Conservation (phyloP, 2,329 filamentous ascomycete genomes). For the Colletotrichum sidae region DNA sequence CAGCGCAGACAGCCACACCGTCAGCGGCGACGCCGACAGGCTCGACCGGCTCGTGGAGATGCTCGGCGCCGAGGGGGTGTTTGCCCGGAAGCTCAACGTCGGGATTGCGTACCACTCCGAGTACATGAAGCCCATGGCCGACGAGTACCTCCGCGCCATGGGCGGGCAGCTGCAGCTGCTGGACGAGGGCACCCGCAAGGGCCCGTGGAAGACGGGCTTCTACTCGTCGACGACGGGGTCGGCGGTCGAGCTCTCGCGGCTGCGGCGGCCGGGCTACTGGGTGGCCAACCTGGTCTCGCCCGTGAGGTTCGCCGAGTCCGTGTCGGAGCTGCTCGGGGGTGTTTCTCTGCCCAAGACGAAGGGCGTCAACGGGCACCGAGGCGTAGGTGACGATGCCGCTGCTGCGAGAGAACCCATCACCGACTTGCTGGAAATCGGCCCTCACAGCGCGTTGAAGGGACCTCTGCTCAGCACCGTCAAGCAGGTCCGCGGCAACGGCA, state of each 20-base stretch:
- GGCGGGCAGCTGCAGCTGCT: not conserved
- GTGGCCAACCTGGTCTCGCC: conserved; percentile 55
- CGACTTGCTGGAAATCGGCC: conserved; percentile 60
- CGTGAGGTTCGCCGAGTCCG: conserved; percentile 56
- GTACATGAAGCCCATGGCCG: conserved; percentile 58
- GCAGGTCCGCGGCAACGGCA: conserved; percentile 7
- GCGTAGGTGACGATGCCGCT: not conserved
- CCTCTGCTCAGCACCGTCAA: conserved; percentile 49
- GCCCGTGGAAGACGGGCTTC: conserved; percentile 21
- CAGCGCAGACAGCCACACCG: conserved; percentile 62
- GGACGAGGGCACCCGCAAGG: conserved; percentile 4
- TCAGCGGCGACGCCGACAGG: conserved; percentile 49
- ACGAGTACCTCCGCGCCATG: conserved; percentile 46
- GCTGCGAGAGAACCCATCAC: conserved; percentile 36
- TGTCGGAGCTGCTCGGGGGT: conserved; percentile 46
- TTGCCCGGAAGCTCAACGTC: conserved; percentile 61
- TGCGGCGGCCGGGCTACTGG: conserved; percentile 53
- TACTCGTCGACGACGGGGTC: conserved; percentile 31
- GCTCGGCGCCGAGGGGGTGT: conserved; percentile 49
- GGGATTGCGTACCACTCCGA: conserved; percentile 66
- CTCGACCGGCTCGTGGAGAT: conserved; percentile 47
- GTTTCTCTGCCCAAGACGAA: not conserved
- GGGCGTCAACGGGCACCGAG: conserved; percentile 8
- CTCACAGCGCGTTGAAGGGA: conserved; percentile 61
- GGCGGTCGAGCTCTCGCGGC: not conserved